Evolutionary conservation across 1,284 basidiomycete species (phyloP), one percentile per base, ranked within the genome.

Genomic region (Neonothopanus nambi): DNA sequence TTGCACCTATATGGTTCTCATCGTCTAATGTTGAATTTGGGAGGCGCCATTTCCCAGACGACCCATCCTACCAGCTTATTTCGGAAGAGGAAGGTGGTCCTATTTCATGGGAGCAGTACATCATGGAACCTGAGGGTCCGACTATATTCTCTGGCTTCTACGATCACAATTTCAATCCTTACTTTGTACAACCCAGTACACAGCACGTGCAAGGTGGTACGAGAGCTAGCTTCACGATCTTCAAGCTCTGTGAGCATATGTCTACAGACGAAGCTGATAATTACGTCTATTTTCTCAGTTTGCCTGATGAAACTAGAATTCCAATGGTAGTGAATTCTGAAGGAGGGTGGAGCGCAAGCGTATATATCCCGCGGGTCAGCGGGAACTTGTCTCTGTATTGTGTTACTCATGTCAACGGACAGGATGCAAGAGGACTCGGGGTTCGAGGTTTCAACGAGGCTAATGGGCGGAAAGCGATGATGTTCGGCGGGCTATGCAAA

Each of bases 161-260:
- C 53, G 51, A 64, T 15, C 63, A 71, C 7, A 63, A 72, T 53
- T 64, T 79, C 36, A 62, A 66, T 47, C 66, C 70, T 6, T 59
- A 68, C 18, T 62, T 67, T 21, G 52, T 77, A 18, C 67, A 71
- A 51, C 76, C 76, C 9, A 50, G 65, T 5, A 63, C 58, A 3
- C 64, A 62, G 20, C 54, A 63, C 26, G 62, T 78, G n/a, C 59
- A 65, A 46, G 61, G 67, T 23, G 71, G 71, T 13, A 62, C 64
- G 30, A 66, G 63, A 56, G 61, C 66, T 28, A 66, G 56, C 26
- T 78, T 78, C 58, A 65, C 65, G 30, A 48, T 76, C 3, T 70
- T 67, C 56, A 78, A 77, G 60, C 66, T 67, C 54, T 78, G 76
- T 59, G 69, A 73, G 57, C 76, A 78, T 60, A 69, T 75, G 67